Evolutionary conservation across 2,329 filamentous ascomycete genomes (phyloP).

Genomic region (Ophiostoma fasciatum): DNA sequence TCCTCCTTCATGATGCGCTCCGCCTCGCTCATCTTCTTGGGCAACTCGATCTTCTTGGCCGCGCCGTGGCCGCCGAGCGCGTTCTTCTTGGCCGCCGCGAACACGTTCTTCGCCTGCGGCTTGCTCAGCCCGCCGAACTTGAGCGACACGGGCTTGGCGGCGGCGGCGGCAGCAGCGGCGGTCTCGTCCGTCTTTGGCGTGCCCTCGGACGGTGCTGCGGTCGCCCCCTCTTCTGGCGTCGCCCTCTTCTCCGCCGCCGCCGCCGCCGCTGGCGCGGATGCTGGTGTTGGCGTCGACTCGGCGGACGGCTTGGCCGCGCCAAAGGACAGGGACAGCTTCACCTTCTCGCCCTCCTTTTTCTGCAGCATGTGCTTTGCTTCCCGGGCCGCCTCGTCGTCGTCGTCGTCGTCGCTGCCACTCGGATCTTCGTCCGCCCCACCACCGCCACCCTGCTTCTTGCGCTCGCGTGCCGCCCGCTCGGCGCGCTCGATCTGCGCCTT

Average conservation of each 20-base stretch:
- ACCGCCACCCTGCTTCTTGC: constrained; percentile 22
- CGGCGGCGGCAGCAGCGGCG: background rate
- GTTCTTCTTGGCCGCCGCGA: constrained; percentile 53
- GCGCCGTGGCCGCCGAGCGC: constrained; percentile 38
- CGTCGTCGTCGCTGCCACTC: constrained; percentile 23
- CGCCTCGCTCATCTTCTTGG: constrained; percentile 76
- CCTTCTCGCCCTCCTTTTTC: constrained; percentile 58
- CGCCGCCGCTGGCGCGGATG: constrained; percentile 7
- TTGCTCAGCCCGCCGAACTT: constrained; percentile 43
- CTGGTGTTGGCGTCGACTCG: constrained; percentile 9
- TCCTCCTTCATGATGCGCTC: constrained; percentile 84
- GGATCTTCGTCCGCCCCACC: constrained; percentile 27
- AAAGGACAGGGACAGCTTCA: constrained; percentile 56
- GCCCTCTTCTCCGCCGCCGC: constrained; percentile 8
- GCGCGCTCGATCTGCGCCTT: constrained; percentile 72
- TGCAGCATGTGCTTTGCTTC: constrained; percentile 34
- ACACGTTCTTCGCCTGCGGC: constrained; percentile 63
- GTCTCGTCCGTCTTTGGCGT: no score
- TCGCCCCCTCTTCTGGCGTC: background rate
- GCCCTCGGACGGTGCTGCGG: no score
- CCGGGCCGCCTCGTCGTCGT: constrained; percentile 25
- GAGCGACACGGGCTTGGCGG: constrained; percentile 36
- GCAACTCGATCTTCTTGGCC: constrained; percentile 50
- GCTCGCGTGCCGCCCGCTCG: constrained; percentile 38
- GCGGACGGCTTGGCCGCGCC: constrained; percentile 26